Conservation (phyloP, 2,329 filamentous ascomycete genomes). For the Alternaria rosae region DNA sequence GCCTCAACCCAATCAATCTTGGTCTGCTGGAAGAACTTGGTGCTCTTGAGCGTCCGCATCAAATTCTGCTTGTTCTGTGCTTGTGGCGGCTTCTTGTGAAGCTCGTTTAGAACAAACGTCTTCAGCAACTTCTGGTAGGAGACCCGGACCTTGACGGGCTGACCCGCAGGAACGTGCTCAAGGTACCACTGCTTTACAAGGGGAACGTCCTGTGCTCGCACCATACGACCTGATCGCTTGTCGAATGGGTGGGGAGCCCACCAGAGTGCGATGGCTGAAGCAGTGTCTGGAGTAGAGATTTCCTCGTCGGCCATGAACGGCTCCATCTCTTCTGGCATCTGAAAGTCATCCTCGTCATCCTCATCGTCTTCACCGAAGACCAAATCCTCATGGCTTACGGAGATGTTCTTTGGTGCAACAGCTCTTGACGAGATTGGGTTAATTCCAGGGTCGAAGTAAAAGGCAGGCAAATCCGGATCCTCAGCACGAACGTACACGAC, state of each 20-base stretch:
- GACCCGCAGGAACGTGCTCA: constrained; percentile 88
- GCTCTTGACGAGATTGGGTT: constrained; percentile 96
- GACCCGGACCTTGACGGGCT: constrained; percentile 95
- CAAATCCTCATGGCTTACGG: constrained; percentile 89
- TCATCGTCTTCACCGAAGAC: constrained; percentile 89
- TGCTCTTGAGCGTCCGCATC: constrained; percentile 87
- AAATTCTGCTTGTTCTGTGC: constrained; percentile 94
- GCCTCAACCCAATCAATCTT: constrained; percentile 99
- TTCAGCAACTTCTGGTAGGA: constrained; percentile 98
- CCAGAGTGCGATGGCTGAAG: constrained; percentile 92
- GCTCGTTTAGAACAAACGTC: constrained; percentile 92
- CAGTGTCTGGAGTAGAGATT: constrained; percentile 86
- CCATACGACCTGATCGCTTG: constrained; percentile 92
- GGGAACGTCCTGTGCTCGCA: constrained; percentile 94
- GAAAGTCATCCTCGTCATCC: constrained; percentile 83
- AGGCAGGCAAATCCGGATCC: constrained; percentile 88
- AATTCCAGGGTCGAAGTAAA: constrained; percentile 97
- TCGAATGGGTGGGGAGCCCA: constrained; percentile 98
- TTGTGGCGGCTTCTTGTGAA: constrained; percentile 95
- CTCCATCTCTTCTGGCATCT: constrained; percentile 78
- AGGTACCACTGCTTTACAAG: constrained; percentile 98
- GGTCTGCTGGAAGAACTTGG: constrained; percentile 99
- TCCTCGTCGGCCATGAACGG: constrained; percentile 92
- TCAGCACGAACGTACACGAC: constrained; percentile 89
- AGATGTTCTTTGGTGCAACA: constrained; percentile 93